Base-by-base conservation (phyloP, 768 basidiomycete genomes). In the Chiua virens region DNA sequence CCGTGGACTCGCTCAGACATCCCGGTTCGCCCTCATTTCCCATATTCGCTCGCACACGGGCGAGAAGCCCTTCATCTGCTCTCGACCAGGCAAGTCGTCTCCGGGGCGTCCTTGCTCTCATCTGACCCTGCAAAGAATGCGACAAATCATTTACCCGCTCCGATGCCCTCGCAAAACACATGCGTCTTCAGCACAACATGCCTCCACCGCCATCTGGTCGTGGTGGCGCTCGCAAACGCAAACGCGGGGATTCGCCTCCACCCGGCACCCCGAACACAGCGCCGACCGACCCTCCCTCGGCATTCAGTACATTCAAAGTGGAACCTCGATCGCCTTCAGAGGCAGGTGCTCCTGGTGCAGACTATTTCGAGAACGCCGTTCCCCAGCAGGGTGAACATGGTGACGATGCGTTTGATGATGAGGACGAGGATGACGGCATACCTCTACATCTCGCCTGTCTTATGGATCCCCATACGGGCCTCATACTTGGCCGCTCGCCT, bases 111-210 rank as follows among this genome's bases (percentile, higher is more conserved):
- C 34, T 5, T 7, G 6, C 6, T 17, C 34, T 18, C n/a, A 25
- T 22, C 37, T 48, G 21, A 59, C 49, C 25, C 3, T 20, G 32
- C 1, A 18, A 18, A 95, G 94, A 94, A 73, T 98, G 95, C 65
- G 91, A 92, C 75, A 94, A 92, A 61, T 87, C 90, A 0, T 98
- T 98, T 70, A 94, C 93, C 9, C 92, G 94, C 38, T 92, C 92
- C 2, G 94, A 97, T 70, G 92, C 94, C 9, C 82, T 96, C 18
- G 86, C 86, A 20, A 96, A 96, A 64, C 94, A 97, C 68, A 87
- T 93, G 82, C 86, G 92, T 22, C 82, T 89, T 28, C 89, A 94
- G 62, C 89, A 93, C 71, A 85, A 87, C 59, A 83, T 89, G 63
- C 77, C 77, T 2, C 85, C 87, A 1, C 87, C 89, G 0, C 76